phyloP scores from a whole-genome alignment of 2,329 filamentous ascomycete genomes.

The Ophiocordyceps camponoti-floridani region DNA sequence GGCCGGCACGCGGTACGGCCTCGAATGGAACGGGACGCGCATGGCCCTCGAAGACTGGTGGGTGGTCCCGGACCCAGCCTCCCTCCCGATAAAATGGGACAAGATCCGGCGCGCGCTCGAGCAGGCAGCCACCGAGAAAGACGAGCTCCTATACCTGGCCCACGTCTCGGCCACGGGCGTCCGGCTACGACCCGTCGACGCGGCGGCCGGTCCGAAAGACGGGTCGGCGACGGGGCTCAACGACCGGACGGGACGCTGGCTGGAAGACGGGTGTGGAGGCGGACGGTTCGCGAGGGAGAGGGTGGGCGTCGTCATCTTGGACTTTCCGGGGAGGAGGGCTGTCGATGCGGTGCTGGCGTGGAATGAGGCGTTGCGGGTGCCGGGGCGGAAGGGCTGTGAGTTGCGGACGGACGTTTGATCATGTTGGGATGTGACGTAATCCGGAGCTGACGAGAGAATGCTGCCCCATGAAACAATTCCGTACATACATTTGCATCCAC shows the following conservation, averaged over 20 bases:
- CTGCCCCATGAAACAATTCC: no score
- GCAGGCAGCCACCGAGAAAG: constrained; percentile 16
- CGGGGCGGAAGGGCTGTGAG: neutral
- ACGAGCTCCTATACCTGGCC: constrained; percentile 22
- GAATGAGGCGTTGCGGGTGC: constrained; percentile 11
- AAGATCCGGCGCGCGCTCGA: constrained; percentile 22
- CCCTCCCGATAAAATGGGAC: constrained; percentile 27
- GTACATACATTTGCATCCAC: no score
- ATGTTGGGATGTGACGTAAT: no score
- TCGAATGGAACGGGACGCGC: constrained; percentile 24
- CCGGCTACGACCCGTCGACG: constrained; percentile 28
- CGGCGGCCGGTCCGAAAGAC: constrained; percentile 27
- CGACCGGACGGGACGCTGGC: constrained; percentile 27
- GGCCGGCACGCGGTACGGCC: constrained; percentile 14
- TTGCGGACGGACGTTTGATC: neutral
- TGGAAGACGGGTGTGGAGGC: constrained; percentile 12
- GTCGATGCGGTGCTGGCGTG: constrained; percentile 23
- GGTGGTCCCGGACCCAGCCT: constrained; percentile 22
- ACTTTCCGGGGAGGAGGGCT: constrained; percentile 26
- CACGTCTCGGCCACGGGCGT: constrained; percentile 28
- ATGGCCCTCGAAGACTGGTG: constrained; percentile 29
- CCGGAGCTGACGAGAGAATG: no score
- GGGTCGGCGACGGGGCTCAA: constrained; percentile 27
- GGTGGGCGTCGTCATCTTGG: constrained; percentile 28
- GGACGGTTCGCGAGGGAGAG: constrained; percentile 7